Evolutionary conservation across 75 land plant species (phyloP).

Genomic region (Sequoiadendron giganteum): DNA sequence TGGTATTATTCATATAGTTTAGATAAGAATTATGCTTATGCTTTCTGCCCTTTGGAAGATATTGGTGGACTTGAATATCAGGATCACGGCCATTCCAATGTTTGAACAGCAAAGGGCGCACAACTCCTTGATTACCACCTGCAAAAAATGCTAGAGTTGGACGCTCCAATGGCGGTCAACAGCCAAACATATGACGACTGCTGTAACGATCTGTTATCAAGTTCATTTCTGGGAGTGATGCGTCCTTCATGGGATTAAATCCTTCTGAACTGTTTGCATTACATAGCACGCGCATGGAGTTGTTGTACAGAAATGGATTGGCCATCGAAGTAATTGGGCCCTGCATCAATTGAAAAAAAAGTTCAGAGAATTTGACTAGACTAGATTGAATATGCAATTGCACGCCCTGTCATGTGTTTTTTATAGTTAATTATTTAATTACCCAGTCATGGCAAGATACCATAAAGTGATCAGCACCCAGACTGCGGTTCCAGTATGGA

Average conservation of each 20-base stretch:
- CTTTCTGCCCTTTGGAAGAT: slow-evolving; percentile 23
- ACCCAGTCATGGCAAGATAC: slow-evolving; percentile 87
- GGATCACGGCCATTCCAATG: slow-evolving; percentile 52
- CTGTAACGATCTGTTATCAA: slow-evolving; percentile 24
- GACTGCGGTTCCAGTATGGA: slow-evolving; percentile 61
- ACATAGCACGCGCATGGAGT: slow-evolving; percentile 62
- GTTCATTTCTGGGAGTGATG: slow-evolving; percentile 60
- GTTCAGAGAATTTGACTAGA: no score
- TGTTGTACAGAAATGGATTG: slow-evolving; percentile 26
- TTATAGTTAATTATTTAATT: background rate
- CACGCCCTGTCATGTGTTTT: no score
- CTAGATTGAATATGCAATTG: no score
- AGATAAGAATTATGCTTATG: slow-evolving; percentile 22
- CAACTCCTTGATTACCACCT: slow-evolving; percentile 58
- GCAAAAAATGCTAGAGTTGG: slow-evolving; percentile 65
- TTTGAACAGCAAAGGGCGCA: slow-evolving; percentile 48
- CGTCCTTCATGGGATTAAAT: slow-evolving; percentile 59
- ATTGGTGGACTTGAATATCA: slow-evolving; percentile 39
- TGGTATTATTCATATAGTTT: slow-evolving; percentile 53
- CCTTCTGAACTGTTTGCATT: slow-evolving; percentile 78
- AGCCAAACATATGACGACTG: slow-evolving; percentile 28
- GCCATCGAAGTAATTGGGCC: slow-evolving; percentile 45
- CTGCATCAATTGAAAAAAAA: slow-evolving; percentile 15
- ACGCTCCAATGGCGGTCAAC: slow-evolving; percentile 35
- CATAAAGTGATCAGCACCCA: slow-evolving; percentile 78